Evolutionary conservation across 2,329 filamentous ascomycete genomes (phyloP), one percentile per base, ranked within the genome.

Genomic region (Verticillium nubilum): DNA sequence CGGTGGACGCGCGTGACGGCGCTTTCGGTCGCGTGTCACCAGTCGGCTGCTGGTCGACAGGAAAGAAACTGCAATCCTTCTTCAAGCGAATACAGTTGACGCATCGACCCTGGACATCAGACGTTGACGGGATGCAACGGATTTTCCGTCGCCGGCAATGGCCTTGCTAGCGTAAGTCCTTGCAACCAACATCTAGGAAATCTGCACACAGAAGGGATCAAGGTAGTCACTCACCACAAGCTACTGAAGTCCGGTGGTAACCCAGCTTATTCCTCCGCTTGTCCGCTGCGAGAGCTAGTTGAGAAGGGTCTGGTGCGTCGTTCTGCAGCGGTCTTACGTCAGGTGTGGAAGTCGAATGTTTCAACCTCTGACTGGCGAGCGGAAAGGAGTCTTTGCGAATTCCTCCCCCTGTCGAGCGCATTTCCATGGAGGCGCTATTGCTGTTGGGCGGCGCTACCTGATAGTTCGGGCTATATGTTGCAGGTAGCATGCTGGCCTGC

Each of bases 71-170:
- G 75, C 94, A 98, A 65, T 97, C 92, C 70, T 96, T 97, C 74
- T 96, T 96, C 70, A 98, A 78, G 54, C 92, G 87, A 68, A 97
- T 96, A 75, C 94, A 98, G 77, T 96, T 97, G 64, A 89, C 86
- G 75, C 94, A 98, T 64, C 92, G 87, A 53, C 87, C 87, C 68
- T 91, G 85, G 10, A 81, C 72, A 66, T 96, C 91, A 64, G 87
- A 86, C 55, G 85, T 81, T 9, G 90, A 86, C 52, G 91, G 82
- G 57, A 97, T 86, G 74, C 94, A 98, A 75, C 94, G 84, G 63
- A 98, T 98, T 76, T 98, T 98, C 67, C 94, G 88, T 71, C 91
- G 85, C 69, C 94, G 90, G 72, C 94, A 98, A 72, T 97, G 92
- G 59, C 89, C 94, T 97, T 70, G 59, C 68, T 28, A 42, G 7